Base-by-base conservation (phyloP, 768 basidiomycete species). In the Paxillus ammoniavirescens region DNA sequence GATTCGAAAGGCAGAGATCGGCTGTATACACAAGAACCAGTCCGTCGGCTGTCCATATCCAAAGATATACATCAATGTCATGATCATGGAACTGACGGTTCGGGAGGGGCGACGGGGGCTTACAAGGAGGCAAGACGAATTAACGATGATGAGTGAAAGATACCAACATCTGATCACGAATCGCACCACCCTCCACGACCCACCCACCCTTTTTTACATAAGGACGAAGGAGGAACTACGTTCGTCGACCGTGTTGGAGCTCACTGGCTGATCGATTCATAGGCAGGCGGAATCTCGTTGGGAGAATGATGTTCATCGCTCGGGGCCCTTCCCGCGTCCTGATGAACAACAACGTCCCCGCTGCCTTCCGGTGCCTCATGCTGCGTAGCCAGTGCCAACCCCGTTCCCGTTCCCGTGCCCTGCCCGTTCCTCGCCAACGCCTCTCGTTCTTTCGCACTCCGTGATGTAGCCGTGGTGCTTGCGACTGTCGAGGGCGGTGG, bases 251-350 rank as follows among this genome's bases (percentile, higher is more conserved):
- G 31, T 5, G 8, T 2, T 31, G 8, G 5, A 30, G 26, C 44
- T 53, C 38, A 44, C 14, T 47, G 60, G 28, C 36, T 58, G 38
- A 68, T 68, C 12, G 67, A 68, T 0, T 68, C 67, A 46, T 68
- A 68, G 2, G 67, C 26, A 10, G 67, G 67, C 0, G 67, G 67
- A 17, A 68, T 65, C 51, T 68, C 67, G 23, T 55, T 61, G 4
- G 61, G 67, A 13, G 56, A 48, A 2, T 17, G 21, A 17, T 49
- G 58, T 31, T 61, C 60, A 7, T 58, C 63, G 50, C 35, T 41
- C 4, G 63, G 63, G 0, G 65, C 67, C 42, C 64, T 40, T 5
- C 67, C 67, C 0, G 56, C 67, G 38, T 68, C 67, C 26, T 59
- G 59, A 44, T 68, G 67, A 2, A 68, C 66, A 9, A 68, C 62